phyloP scores from a whole-genome alignment of 2,329 filamentous ascomycete genomes.

The Cladorrhinum sp. region DNA sequence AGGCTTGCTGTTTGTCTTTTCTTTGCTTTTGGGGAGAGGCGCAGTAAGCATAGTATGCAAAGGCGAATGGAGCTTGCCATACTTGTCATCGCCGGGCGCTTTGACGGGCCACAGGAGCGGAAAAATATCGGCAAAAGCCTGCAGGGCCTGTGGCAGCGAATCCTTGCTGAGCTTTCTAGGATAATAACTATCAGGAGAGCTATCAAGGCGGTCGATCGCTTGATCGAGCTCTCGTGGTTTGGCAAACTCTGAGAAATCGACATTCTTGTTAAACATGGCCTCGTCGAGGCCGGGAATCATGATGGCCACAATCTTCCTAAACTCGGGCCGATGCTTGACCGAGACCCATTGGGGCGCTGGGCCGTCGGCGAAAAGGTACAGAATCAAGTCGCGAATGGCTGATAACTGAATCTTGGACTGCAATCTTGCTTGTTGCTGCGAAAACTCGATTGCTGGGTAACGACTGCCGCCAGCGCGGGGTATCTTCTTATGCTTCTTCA shows the following conservation, averaged over 20 bases:
- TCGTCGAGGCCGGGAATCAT: conserved; percentile 92
- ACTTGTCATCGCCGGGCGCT: conserved; percentile 80
- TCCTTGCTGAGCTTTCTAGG: conserved; percentile 52
- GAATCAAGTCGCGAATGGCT: conserved; percentile 60
- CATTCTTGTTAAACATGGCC: conserved; percentile 73
- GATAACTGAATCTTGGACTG: conserved; percentile 61
- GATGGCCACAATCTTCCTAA: conserved; percentile 78
- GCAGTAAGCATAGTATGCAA: conserved; percentile 79
- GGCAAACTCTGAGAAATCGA: conserved; percentile 40
- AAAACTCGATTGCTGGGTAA: conserved; percentile 60
- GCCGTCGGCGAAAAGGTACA: conserved; percentile 67
- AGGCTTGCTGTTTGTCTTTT: conserved; percentile 58
- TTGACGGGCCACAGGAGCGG: conserved; percentile 84
- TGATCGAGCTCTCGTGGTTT: conserved; percentile 19
- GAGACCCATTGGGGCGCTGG: conserved; percentile 63
- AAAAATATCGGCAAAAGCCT: conserved; percentile 78
- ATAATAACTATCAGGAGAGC: conserved; percentile 58
- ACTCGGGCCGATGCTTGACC: conserved; percentile 59
- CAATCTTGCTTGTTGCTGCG: conserved; percentile 51
- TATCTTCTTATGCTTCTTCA: conserved; percentile 60
- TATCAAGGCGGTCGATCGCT: conserved; percentile 36
- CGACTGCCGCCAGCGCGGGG: conserved; percentile 53
- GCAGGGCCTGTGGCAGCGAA: conserved; percentile 51
- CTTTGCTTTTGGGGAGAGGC: conserved; percentile 66
- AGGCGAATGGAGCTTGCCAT: conserved; percentile 80